Conservation (phyloP, 208 protist species). For the Trypanosoma lewisi region DNA sequence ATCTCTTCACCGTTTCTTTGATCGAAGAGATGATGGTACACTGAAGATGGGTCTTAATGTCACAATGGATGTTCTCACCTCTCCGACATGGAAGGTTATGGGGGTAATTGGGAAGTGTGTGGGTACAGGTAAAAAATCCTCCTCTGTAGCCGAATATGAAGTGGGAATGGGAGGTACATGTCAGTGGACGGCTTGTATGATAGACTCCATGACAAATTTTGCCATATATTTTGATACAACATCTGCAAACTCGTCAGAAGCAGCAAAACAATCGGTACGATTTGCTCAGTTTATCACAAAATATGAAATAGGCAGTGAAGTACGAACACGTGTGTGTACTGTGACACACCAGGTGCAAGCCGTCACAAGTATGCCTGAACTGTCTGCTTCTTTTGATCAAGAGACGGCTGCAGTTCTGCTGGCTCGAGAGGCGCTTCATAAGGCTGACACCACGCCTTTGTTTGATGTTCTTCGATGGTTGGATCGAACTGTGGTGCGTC, state of each 20-base stretch:
- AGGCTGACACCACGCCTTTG: slow-evolving; percentile 94
- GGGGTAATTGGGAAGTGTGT: slow-evolving; percentile 93
- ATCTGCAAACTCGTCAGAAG: slow-evolving; percentile 30
- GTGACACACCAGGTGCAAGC: slow-evolving; percentile 47
- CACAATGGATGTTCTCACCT: slow-evolving; percentile 95
- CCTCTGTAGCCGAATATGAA: slow-evolving; percentile 81
- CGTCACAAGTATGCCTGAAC: slow-evolving; percentile 59
- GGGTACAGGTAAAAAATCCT: slow-evolving; percentile 91
- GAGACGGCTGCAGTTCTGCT: slow-evolving; percentile 97
- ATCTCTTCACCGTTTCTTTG: slow-evolving; percentile 92
- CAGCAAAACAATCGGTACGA: slow-evolving; percentile 39
- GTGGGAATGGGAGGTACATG: slow-evolving; percentile 97
- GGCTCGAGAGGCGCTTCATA: slow-evolving; percentile 95
- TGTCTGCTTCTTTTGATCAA: slow-evolving; percentile 95
- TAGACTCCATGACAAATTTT: slow-evolving; percentile 93
- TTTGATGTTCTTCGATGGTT: slow-evolving; percentile 99
- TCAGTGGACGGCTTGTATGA: slow-evolving; percentile 95
- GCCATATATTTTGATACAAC: slow-evolving; percentile 98
- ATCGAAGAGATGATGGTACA: slow-evolving; percentile 63
- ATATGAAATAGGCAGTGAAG: slow-evolving; percentile 92
- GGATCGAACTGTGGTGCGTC: slow-evolving; percentile 97
- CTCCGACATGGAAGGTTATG: slow-evolving; percentile 94
- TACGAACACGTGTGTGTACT: slow-evolving; percentile 89
- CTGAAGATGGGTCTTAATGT: slow-evolving; percentile 95
- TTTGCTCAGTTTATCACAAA: slow-evolving; percentile 95